Percentiles rank a stretch among this genome's conserved stretches.
Conservation (phyloP, 768 basidiomycete species). For the Termitomyces sp. region DNA sequence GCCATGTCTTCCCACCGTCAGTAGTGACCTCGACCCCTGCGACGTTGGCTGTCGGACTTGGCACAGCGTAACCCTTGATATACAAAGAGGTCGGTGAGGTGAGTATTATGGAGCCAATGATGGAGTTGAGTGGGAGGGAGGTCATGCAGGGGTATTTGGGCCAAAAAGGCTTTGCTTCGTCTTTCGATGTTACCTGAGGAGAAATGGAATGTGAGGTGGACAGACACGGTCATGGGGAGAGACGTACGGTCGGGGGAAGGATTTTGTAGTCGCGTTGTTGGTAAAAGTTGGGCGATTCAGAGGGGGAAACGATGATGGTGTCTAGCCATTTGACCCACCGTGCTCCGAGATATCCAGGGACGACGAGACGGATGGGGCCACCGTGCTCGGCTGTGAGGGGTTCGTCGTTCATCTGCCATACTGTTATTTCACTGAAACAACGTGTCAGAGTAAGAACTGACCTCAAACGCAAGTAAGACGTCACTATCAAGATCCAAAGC, state of each 20-base stretch:
- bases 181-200: constrained; percentile 44
- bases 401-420: constrained; percentile 62
- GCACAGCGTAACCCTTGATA: constrained; percentile 59
- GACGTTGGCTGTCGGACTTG: constrained; percentile 45
- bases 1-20: constrained; percentile 55
- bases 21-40: constrained; percentile 47
- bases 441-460: constrained; percentile 18
- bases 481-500: constrained; percentile 46
- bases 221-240: constrained; percentile 2
- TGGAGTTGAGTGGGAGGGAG: constrained; percentile 59
- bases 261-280: constrained; percentile 74
- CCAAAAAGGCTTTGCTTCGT: constrained; percentile 46
- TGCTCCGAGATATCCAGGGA: constrained; percentile 66
- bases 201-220: constrained; percentile 10
- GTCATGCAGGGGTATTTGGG: constrained; percentile 58
- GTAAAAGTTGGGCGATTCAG: constrained; percentile 68
- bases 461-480: constrained; percentile 64
- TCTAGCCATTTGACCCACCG: constrained; percentile 81
- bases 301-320: constrained; percentile 48
- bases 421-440: background rate
- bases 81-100: constrained; percentile 33
- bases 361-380: constrained; percentile 64
- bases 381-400: constrained; percentile 60
- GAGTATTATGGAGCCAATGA: constrained; percentile 44
- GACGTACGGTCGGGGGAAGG: constrained; percentile 47